Conservation (phyloP, 1,284 basidiomycete genomes). For the Ceratobasidium sp. region DNA sequence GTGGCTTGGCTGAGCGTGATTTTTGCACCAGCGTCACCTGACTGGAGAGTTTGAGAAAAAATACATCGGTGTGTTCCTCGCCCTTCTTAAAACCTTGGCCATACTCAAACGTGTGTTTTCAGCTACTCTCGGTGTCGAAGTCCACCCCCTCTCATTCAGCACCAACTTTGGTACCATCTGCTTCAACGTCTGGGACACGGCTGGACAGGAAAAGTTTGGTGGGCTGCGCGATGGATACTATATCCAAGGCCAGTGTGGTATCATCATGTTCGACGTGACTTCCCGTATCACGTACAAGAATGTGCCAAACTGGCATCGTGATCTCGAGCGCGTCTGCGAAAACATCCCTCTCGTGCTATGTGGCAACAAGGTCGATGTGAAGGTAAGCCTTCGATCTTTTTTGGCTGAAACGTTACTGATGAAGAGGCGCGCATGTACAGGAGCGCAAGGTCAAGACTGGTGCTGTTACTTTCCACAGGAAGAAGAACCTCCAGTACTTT, state of each 20-base stretch:
- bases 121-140: constrained; percentile 99
- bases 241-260: constrained; percentile 99
- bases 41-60: constrained; percentile 99
- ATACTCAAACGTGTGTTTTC: constrained; percentile 44
- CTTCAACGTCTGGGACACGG: constrained; percentile 99
- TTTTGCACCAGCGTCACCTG: constrained; percentile 83
- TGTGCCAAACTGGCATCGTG: constrained; percentile 99
- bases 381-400: constrained; percentile 63
- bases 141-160: constrained; percentile 94
- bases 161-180: constrained; percentile 99
- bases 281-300: constrained; percentile 99
- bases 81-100: background rate
- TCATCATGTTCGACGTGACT: constrained; percentile 99
- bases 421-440: constrained; percentile 56
- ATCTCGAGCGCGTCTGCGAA: constrained; percentile 99
- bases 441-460: constrained; percentile 99
- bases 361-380: constrained; percentile 99
- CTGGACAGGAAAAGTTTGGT: constrained; percentile 99
- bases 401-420: background rate
- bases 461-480: constrained; percentile 98
- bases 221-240: constrained; percentile 98
- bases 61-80: constrained; percentile 86
- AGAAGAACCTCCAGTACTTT: constrained; percentile 99
- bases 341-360: constrained; percentile 99
- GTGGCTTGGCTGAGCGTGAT: constrained; percentile 26